Evolutionary conservation across 805 yeast genomes (phyloP).

Genomic region (Sporopachydermia quercuum): DNA sequence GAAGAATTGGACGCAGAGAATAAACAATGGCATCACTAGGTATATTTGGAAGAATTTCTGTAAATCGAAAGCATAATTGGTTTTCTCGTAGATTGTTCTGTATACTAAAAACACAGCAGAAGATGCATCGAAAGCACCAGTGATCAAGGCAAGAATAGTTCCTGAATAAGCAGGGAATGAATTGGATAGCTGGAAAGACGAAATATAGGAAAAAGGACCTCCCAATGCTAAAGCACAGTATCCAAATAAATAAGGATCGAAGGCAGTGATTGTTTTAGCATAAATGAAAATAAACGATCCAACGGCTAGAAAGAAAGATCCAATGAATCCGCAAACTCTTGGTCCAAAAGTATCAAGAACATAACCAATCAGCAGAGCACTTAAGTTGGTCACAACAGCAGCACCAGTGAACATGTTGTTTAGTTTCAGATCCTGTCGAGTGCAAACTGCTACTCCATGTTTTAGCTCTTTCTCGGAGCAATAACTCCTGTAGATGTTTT

Average conservation of each 20-base stretch:
- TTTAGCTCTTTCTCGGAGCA: slow-evolving; percentile 29
- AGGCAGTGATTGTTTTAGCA: slow-evolving; percentile 19
- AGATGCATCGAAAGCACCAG: slow-evolving; percentile 92
- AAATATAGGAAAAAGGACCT: slow-evolving; percentile 87
- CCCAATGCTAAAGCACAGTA: slow-evolving; percentile 70
- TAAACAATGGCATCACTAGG: slow-evolving; percentile 64
- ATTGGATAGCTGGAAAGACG: slow-evolving; percentile 82
- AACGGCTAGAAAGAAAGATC: slow-evolving; percentile 39
- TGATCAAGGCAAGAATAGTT: slow-evolving; percentile 59
- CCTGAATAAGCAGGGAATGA: slow-evolving; percentile 77
- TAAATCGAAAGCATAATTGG: slow-evolving; percentile 24
- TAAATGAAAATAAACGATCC: slow-evolving; percentile 38
- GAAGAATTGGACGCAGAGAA: slow-evolving; percentile 53
- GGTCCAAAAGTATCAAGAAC: slow-evolving; percentile 75
- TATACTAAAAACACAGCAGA: slow-evolving; percentile 72
- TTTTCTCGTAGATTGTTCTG: slow-evolving; percentile 42
- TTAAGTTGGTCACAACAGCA: slow-evolving; percentile 73
- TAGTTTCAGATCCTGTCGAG: slow-evolving; percentile 64
- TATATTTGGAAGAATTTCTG: slow-evolving; percentile 50
- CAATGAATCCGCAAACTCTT: slow-evolving; percentile 58
- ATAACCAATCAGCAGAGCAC: slow-evolving; percentile 71
- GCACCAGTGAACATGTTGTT: slow-evolving; percentile 76
- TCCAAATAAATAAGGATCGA: slow-evolving; percentile 63
- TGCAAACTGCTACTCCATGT: slow-evolving; percentile 26
- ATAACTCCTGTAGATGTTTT: slow-evolving; percentile 56